Percentiles rank a stretch among this genome's conserved stretches.
Conservation (phyloP, 352 stramenopile genomes). For the Lagenidium sp. region DNA sequence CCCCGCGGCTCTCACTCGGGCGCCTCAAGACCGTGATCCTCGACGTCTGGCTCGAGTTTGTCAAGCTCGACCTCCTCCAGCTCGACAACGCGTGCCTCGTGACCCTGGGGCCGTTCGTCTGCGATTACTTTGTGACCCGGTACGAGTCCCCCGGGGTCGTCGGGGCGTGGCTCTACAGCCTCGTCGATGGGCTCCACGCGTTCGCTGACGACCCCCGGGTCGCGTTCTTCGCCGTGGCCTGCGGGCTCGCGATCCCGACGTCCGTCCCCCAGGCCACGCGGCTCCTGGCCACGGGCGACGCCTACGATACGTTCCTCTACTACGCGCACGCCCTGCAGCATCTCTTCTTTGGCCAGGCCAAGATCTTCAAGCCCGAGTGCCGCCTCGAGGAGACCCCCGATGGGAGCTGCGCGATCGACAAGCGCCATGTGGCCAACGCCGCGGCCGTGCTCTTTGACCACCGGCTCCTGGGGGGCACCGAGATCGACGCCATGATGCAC, state of each 20-base stretch:
- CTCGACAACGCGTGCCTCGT: conserved; percentile 38
- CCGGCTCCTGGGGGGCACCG: conserved; percentile 18
- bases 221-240: conserved; percentile 47
- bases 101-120: conserved; percentile 55
- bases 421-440: conserved; percentile 18
- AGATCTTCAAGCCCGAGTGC: conserved; percentile 51
- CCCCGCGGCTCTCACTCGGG: conserved; percentile 11
- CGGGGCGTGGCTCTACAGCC: conserved; percentile 35
- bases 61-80: conserved; percentile 57
- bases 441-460: conserved; percentile 36
- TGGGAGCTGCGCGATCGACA: conserved; percentile 34
- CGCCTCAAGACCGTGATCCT: conserved; percentile 44
- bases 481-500: conserved; percentile 23
- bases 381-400: conserved; percentile 43
- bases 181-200: conserved; percentile 30
- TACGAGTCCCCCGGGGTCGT: conserved; percentile 43
- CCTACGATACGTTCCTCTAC: conserved; percentile 60
- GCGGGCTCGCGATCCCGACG: conserved; percentile 13
- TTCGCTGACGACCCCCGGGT: conserved; percentile 44
- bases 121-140: conserved; percentile 51
- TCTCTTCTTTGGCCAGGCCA: conserved; percentile 60
- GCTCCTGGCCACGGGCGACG: conserved; percentile 1
- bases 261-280: too few species aligned
- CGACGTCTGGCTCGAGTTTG: conserved; percentile 68
- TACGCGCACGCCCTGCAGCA: conserved; percentile 55